Evolutionary conservation across 352 stramenopile genomes (phyloP).

Genomic region (Globisporangium irregulare): DNA sequence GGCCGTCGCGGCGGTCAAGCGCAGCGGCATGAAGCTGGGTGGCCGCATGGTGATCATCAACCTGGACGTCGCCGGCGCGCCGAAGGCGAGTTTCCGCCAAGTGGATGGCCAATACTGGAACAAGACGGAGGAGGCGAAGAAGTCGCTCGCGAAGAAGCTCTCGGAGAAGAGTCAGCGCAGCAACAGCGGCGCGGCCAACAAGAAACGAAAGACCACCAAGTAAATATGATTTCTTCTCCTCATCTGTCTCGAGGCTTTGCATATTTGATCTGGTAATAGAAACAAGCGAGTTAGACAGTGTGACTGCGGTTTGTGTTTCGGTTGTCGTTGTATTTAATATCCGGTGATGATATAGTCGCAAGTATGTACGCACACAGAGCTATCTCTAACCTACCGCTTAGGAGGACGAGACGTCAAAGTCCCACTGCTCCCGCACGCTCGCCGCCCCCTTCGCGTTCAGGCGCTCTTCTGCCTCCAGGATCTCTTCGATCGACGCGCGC

Average conservation of each 20-base stretch:
- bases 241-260: not conserved
- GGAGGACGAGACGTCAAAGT: constrained; percentile 60
- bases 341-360: not conserved
- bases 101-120: constrained; percentile 84
- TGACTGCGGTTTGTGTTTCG: not conserved
- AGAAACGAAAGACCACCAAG: constrained; percentile 45
- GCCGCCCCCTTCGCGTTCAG: constrained; percentile 58
- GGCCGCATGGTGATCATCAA: constrained; percentile 91
- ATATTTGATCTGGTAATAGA: constrained; percentile 12
- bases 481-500: constrained; percentile 69
- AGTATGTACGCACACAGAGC: not conserved
- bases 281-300: not conserved
- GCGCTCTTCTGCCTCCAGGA: constrained; percentile 77
- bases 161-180: constrained; percentile 51
- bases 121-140: constrained; percentile 86
- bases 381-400: constrained; percentile 4
- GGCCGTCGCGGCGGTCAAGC: constrained; percentile 59
- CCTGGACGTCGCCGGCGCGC: constrained; percentile 87
- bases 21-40: constrained; percentile 85
- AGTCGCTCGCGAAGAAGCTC: constrained; percentile 75
- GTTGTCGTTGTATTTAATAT: not conserved
- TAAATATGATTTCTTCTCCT: constrained; percentile 5
- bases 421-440: constrained; percentile 81
- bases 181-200: constrained; percentile 19
- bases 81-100: constrained; percentile 91